These are phyloP conservation scores for Picochlorum sp. DNA, from an alignment of 139 green algal species.

Conservation along the genomic window DNA sequence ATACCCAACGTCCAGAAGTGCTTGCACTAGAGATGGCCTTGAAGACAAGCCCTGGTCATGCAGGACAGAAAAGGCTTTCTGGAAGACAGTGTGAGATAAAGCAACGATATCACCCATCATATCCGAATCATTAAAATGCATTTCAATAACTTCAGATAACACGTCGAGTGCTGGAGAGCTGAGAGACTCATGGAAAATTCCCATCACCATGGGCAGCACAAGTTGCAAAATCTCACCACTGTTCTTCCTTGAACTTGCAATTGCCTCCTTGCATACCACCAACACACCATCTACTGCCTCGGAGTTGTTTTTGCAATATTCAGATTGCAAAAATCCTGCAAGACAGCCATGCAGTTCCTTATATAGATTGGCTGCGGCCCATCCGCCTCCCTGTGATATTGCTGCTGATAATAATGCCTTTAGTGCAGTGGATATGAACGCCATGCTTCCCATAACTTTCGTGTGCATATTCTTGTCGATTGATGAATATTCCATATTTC, in stretches of 20 bases:
- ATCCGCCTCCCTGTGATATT: too few relatives aligned
- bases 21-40: constrained; percentile 35
- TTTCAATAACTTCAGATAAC: constrained; percentile 46
- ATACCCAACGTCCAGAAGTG: constrained; percentile 45
- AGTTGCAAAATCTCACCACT: constrained; percentile 35
- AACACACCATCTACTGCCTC: constrained; percentile 38
- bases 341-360: constrained; percentile 18
- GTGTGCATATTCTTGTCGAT: too few relatives aligned
- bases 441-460: too few relatives aligned
- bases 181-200: constrained; percentile 24
- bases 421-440: too few relatives aligned
- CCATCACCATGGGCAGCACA: constrained; percentile 26
- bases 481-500: too few relatives aligned
- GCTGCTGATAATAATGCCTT: too few relatives aligned
- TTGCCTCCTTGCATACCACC: constrained; percentile 39
- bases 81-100: constrained; percentile 1
- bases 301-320: constrained; percentile 25
- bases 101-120: constrained; percentile 19
- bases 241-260: constrained; percentile 16
- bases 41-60: constrained; percentile 24
- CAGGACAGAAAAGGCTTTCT: constrained; percentile 19
- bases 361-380: too few relatives aligned
- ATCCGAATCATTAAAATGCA: constrained; percentile 22
- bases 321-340: constrained; percentile 18
- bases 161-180: constrained; percentile 34